phyloP scores from a whole-genome alignment of 1,284 basidiomycete genomes.

The Rhodofomes roseus region DNA sequence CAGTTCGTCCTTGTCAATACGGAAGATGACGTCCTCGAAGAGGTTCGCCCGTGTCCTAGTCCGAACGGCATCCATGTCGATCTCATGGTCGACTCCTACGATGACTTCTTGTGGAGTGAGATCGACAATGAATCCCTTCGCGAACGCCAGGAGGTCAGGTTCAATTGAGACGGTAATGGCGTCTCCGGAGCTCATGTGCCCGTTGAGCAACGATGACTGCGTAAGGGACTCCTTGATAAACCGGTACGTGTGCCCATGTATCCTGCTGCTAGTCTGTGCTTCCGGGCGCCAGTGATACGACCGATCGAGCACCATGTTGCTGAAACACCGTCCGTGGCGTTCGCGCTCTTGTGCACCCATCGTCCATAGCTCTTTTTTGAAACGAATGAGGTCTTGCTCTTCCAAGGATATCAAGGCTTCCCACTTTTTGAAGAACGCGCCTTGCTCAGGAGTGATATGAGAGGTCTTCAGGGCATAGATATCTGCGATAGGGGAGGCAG shows the following conservation, averaged over 20 bases:
- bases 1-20: slow-evolving; percentile 94
- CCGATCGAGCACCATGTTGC: slow-evolving; percentile 67
- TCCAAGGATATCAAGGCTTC: slow-evolving; percentile 85
- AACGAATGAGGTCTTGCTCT: slow-evolving; percentile 81
- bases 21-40: slow-evolving; percentile 51
- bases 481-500: slow-evolving; percentile 66
- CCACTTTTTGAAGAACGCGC: slow-evolving; percentile 88
- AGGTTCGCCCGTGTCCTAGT: slow-evolving; percentile 32
- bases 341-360: slow-evolving; percentile 81
- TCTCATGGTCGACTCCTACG: slow-evolving; percentile 77
- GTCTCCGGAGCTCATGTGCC: slow-evolving; percentile 78
- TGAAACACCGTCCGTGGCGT: slow-evolving; percentile 76
- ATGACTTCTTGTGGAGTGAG: slow-evolving; percentile 65
- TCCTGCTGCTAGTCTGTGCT: slow-evolving; percentile 31
- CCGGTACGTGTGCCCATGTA: slow-evolving; percentile 58
- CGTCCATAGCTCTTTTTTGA: slow-evolving; percentile 93
- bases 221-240: slow-evolving; percentile 41
- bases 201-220: slow-evolving; percentile 60
- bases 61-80: slow-evolving; percentile 55
- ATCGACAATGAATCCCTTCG: slow-evolving; percentile 79
- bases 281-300: slow-evolving; percentile 24
- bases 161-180: slow-evolving; percentile 84
- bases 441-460: slow-evolving; percentile 70
- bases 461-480: slow-evolving; percentile 78
- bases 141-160: slow-evolving; percentile 79